Base-by-base conservation (phyloP, 2,329 filamentous ascomycete species). In the Stemphylium lycopersici region DNA sequence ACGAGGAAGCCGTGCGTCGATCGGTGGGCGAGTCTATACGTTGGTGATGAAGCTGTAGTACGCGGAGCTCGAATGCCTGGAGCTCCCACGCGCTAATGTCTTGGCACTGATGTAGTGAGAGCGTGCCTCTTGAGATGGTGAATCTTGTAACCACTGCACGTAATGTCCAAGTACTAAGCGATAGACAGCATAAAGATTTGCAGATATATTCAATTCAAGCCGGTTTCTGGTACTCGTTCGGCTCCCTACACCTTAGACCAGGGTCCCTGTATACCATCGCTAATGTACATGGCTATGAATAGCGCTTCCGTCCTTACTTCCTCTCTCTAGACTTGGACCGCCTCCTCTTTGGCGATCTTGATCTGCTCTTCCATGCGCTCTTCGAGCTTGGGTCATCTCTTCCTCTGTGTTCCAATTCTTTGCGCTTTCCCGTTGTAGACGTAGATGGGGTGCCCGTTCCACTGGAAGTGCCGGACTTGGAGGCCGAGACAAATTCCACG, bases 401-500 rank as follows among this genome's bases (percentile, higher is more conserved):
- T 16, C 65, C 66, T 42, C 69, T 65, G 32, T 68, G 68, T 41
- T 75, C 69, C 16, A 67, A 42, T 32, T 71, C 70, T 42, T 70
- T 74, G 33, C 69, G 62, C 43, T 72, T 73, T 15, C 63, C 58
- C 22, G 52, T 42, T 32, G 58, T 57, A 37, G 59, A 46, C 6
- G 48, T 63, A 13, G 65, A 60, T 8, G 67, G 64, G 6, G 66
- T 69, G 12, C 59, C 62, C 48, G 58, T 61, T 38, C 56, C 57
- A 49, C 66, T 72, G 5, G 65, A 61, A 24, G 59, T 51, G 12
- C 57, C 67, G 34, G 70, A 69, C 18, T 54, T 61, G 5, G 60
- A 56, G 13, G 70, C 67, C 16, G 70, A 61, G 4, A 76, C 73
- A 33, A 76, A 76, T 2, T 73, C 70, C 13, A 76, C 60, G 13